Evolutionary conservation across 768 basidiomycete species (phyloP), one percentile per base, ranked within the genome.

Genomic region (Tulasnella calospora): DNA sequence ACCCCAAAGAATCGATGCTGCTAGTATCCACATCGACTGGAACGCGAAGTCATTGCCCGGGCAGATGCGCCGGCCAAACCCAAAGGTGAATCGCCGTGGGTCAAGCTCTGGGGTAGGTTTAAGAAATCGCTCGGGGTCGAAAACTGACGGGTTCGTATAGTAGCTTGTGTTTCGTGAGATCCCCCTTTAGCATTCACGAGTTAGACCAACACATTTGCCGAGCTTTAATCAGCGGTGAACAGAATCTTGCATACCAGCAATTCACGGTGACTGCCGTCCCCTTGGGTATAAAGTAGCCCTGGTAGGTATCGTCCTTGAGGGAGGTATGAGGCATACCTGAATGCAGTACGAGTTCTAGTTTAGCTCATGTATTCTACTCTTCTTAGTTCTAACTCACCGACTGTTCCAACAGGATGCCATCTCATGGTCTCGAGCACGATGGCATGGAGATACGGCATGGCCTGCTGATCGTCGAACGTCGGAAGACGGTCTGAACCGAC

Each of bases 401-500:
- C 3, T 74, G 73, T 19, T 7, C 33, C 21, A 1, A 74, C 35
- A 3, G 73, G 73, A 19, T 47, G 23, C 73, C 73, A 74, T 12
- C 73, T 44, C 38, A 74, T 8, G 23, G 73, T 74, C 15, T 74
- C 73, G 46, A 74, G 73, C 3, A 74, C 19, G 17, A 79, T 44
- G 6, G 79, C 79, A n/a, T 70, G 36, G 36, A 79, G 38, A 38
- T 79, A 79, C 0, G 75, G 75, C 27, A 76, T 13, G 17, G 27
- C 15, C 19, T 70, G 27, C n/a, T 71, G 77, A 38, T 77, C 74
- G 0, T 69, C 75, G 61, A 79, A 71, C 4, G 38, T 73, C 10
- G 79, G 79, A 19, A 57, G 35, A 10, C 76, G 44, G 2, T 78
- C 76, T 19, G 15, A 7, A 7, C 79, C 79, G 23, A 79, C 47